A percentile compares a stretch with the other conserved stretches of the same genome.
phyloP scores from a whole-genome alignment of 192 early-diverging fungal genomes.

The Anaeromyces robustus region DNA sequence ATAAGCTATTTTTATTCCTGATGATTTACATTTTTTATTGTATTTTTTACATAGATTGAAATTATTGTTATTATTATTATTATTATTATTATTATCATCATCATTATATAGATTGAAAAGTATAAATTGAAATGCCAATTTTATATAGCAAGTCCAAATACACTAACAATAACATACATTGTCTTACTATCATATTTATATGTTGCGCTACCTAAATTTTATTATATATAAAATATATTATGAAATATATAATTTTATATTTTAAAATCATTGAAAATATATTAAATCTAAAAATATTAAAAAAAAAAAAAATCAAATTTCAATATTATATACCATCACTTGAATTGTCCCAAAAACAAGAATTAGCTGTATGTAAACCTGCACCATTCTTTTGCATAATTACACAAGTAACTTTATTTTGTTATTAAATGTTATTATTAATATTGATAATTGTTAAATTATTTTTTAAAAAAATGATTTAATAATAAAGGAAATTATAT shows the following conservation, averaged over 20 bases:
- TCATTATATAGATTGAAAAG: too few species aligned
- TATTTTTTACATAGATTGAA: too few species aligned
- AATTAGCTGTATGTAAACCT: slow-evolving; percentile 56
- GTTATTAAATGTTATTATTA: background rate
- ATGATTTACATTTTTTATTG: too few species aligned
- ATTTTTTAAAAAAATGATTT: too few species aligned
- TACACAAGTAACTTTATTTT: slow-evolving; percentile 44
- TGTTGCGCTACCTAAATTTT: slow-evolving; percentile 55
- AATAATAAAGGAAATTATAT: too few species aligned
- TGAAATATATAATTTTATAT: too few species aligned
- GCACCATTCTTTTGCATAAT: slow-evolving; percentile 74
- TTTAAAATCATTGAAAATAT: too few species aligned
- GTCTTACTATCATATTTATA: slow-evolving; percentile 65
- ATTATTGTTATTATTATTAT: too few species aligned
- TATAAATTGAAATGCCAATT: background rate
- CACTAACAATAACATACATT: slow-evolving; percentile 64
- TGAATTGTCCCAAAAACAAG: slow-evolving; percentile 59
- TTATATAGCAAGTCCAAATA: slow-evolving; percentile 41
- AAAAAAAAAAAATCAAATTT: slow-evolving; percentile 11
- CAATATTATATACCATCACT: slow-evolving; percentile 26
- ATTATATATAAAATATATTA: background rate
- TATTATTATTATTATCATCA: too few species aligned
- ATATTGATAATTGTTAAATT: too few species aligned
- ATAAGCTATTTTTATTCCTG: too few species aligned
- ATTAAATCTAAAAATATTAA: background rate